Base-by-base conservation (phyloP, 805 yeast genomes). In the Wickerhamomyces rabaulensis region DNA sequence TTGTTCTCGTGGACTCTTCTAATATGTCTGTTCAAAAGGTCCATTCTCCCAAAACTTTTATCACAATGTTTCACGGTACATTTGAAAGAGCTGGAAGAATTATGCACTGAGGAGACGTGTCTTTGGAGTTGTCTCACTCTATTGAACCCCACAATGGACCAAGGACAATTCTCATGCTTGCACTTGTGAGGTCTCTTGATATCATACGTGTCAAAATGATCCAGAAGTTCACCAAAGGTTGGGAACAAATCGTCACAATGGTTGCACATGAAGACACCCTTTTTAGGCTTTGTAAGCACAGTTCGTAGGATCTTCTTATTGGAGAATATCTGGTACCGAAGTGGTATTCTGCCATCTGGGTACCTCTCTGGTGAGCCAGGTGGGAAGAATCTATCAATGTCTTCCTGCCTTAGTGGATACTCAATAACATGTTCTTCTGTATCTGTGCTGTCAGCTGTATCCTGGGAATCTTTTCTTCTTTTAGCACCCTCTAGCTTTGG, bases 31-130 rank as follows among this genome's bases (percentile, higher is more conserved):
- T 64, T 63, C 38, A 65, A 49, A 15, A 68, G 58, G 42, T 69
- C 74, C 40, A 53, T 49, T 48, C 59, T 65, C 5, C 77, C 67
- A 58, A 94, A 92, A 35, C 63, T 60, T 39, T 96, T 77, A 19
- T 74, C 76, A 64, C 99, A 92, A 4, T 78, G 84, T 9, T 73
- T 62, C 92, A 97, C 90, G 29, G 66, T 57, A 61, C 99, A 92
- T 21, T 63, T 63, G 58, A 87, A 87, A 17, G 67, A 67, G 61
- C 58, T 64, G 54, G 51, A 50, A 44, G 54, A 56, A 49, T 42
- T 51, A 40, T 60, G 64, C 8, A 60, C 58, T 0, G 61, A 53
- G 15, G 42, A 40, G 4, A 51, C 44, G 49, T 69, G 74, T 5
- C 74, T 57, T 27, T 56, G 54, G 45, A 69, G 54, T 53, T 69